Evolutionary conservation across 2,329 filamentous ascomycete species (phyloP), one percentile per base, ranked within the genome.

Genomic region (Fusarium sp.): DNA sequence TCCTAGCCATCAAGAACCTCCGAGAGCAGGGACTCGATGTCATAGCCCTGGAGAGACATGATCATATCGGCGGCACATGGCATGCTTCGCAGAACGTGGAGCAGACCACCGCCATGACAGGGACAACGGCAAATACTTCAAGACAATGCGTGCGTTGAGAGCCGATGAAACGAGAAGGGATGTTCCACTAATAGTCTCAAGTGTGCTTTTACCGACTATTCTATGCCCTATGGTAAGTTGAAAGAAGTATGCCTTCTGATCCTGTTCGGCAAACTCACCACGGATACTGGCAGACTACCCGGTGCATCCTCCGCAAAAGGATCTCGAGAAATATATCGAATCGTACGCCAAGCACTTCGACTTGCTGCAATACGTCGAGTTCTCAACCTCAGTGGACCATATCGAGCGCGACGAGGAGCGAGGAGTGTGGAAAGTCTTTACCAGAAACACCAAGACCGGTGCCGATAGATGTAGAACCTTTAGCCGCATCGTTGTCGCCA

Each of bases 31-130:
- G 82, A 5, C 82, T 83, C 51, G 66, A 81, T 9, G 82, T 79
- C 10, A 78, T 77, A 9, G 81, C 78, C 1, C 83, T 85, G 46
- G 84, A 85, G 59, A 75, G 78, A 41, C 78, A 82, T 44, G 69
- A 78, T 27, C 77, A 77, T 48, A 70, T 84, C 37, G 83, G 83
- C 10, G 83, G 84, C 5, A 75, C 82, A 7, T 85, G 83, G 83
- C 76, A 79, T 44, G 80, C 78, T 51, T 82, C 78, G 15, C 70
- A 75, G 12, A 73, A 81, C 36, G 16, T 51, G 7, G 62, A 79
- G 52, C 77, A 80, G 62, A 82, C 80, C 5, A 77, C 81, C 30
- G 80, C 79, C 7, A 76, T 83, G 11, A 66, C 72, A 37, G 68
- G 66, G 16, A 79, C 76, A 5, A 75, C 66, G 41, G 64, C 71